Evolutionary conservation across 1,284 basidiomycete species (phyloP).

Genomic region (Marasmius fiardii): DNA sequence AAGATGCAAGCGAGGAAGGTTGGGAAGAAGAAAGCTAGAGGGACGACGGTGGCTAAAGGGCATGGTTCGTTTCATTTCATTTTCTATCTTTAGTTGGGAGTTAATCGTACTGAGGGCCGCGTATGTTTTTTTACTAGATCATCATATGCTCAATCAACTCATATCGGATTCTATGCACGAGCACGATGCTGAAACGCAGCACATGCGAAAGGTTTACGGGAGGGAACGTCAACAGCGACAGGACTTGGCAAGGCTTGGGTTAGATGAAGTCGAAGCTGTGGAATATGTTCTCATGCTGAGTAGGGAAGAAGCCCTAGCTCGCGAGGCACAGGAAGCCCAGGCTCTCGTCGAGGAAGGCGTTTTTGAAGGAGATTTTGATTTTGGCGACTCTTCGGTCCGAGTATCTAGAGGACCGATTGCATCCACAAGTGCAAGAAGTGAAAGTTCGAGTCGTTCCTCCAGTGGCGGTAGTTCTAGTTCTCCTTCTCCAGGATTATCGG

Average conservation of each 20-base stretch:
- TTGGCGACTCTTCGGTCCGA: conserved; percentile 29
- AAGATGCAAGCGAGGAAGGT: conserved; percentile 20
- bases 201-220: conserved; percentile 35
- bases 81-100: not conserved
- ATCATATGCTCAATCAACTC: conserved; percentile 62
- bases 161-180: conserved; percentile 58
- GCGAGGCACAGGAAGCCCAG: conserved; percentile 6
- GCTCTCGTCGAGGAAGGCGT: conserved; percentile 46
- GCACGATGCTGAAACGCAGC: conserved; percentile 45
- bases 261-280: conserved; percentile 76
- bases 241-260: conserved; percentile 59
- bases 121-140: conserved; percentile 41
- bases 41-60: conserved; percentile 40
- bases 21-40: conserved; percentile 34
- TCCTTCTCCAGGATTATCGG: not conserved
- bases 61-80: conserved; percentile 41
- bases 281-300: conserved; percentile 86
- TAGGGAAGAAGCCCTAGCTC: conserved; percentile 61
- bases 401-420: conserved; percentile 15
- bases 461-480: not conserved
- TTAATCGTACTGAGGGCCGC: too few relatives aligned
- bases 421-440: conserved; percentile 10
- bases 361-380: conserved; percentile 57
- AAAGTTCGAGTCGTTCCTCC: not conserved
- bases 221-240: conserved; percentile 55